Conservation (phyloP, 495 filamentous ascomycete genomes). For the Podospora anserina region DNA sequence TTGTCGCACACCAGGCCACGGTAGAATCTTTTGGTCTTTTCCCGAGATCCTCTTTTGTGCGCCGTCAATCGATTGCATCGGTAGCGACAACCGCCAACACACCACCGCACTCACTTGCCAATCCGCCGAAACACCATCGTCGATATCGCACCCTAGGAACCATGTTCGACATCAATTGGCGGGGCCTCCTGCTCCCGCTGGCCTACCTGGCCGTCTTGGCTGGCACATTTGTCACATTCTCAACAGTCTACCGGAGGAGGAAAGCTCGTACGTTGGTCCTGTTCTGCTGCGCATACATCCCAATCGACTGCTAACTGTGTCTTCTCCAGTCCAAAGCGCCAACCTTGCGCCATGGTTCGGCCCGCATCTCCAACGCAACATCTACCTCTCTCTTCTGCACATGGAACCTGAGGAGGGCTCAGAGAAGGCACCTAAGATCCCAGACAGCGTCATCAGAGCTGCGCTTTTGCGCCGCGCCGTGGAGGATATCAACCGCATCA, state of each 20-base stretch:
- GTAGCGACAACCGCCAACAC: not conserved
- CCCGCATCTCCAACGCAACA: slow-evolving; percentile 82
- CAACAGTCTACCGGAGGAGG: slow-evolving; percentile 85
- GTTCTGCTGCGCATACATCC: not conserved
- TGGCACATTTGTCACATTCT: slow-evolving; percentile 87
- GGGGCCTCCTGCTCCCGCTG: slow-evolving; percentile 74
- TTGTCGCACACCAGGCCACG: slow-evolving; percentile 3
- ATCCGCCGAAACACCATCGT: not conserved
- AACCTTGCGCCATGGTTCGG: slow-evolving; percentile 91
- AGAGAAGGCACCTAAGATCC: slow-evolving; percentile 69
- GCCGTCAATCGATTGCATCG: not conserved
- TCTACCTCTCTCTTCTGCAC: slow-evolving; percentile 90
- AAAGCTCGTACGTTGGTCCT: slow-evolving; percentile 67
- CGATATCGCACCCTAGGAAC: slow-evolving; percentile 12
- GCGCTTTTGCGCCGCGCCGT: slow-evolving; percentile 85
- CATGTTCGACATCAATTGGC: slow-evolving; percentile 69
- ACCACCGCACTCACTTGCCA: not conserved
- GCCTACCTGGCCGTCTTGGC: slow-evolving; percentile 83
- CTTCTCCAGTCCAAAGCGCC: slow-evolving; percentile 60
- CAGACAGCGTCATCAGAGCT: slow-evolving; percentile 82
- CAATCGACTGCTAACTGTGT: not conserved
- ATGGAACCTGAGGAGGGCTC: slow-evolving; percentile 66
- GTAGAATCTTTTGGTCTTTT: slow-evolving; percentile 1
- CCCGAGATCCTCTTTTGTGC: not conserved
- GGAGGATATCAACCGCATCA: slow-evolving; percentile 87